These are phyloP conservation scores for Colletotrichum sp. DNA, from an alignment of 2,329 filamentous ascomycete genomes.

Conservation along the genomic window DNA sequence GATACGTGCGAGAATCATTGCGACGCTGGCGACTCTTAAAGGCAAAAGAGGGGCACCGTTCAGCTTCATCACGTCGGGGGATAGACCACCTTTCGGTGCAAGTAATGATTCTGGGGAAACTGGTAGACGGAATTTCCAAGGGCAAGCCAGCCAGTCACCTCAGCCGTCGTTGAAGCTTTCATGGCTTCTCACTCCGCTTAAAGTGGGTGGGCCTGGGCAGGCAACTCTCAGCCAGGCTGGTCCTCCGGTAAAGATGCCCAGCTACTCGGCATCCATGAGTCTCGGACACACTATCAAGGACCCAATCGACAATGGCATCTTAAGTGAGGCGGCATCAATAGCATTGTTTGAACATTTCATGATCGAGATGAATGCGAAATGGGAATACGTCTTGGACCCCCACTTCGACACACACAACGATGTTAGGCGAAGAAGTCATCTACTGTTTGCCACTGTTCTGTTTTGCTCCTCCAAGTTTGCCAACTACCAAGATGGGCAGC, in stretches of 20 bases:
- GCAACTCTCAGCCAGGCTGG: background rate
- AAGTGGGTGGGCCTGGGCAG: background rate
- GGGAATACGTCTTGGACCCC: background rate
- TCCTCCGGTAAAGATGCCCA: background rate
- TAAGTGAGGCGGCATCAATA: background rate
- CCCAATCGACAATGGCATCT: background rate
- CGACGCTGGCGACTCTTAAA: background rate
- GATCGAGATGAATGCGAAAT: background rate
- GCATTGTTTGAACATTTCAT: background rate
- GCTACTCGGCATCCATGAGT: background rate
- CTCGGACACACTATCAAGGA: background rate
- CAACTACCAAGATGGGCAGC: background rate
- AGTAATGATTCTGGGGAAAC: background rate
- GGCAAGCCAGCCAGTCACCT: background rate
- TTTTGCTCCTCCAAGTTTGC: background rate
- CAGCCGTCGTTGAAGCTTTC: background rate
- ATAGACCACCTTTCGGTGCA: background rate
- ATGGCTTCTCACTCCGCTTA: background rate
- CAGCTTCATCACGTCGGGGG: background rate
- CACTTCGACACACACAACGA: background rate
- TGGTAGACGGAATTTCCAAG: background rate
- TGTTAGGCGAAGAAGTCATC: background rate
- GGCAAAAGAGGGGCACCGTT: background rate
- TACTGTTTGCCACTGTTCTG: background rate
- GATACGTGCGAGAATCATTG: background rate